Base-by-base conservation (phyloP, 495 filamentous ascomycete species). In the Talaromyces adpressus region DNA sequence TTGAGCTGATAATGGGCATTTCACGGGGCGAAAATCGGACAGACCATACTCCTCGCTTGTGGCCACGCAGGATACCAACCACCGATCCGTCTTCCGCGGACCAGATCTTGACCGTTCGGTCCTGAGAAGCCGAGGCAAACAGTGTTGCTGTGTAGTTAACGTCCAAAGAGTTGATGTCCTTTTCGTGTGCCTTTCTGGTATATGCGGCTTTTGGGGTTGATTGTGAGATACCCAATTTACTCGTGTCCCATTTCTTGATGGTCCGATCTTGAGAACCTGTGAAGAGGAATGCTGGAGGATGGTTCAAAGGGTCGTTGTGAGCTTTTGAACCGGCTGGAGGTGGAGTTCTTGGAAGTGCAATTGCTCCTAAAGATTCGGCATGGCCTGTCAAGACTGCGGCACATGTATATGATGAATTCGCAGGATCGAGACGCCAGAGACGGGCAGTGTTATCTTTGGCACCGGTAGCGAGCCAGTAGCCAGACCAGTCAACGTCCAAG, bases 81-180 rank as follows among this genome's bases (percentile, higher is more conserved):
- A 89, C 85, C 65, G 96, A 90, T n/a, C 95, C 91, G 63, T 91
- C 89, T 67, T 93, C 89, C 9, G 86, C 79, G 16, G 91, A 90
- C 91, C 92, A 98, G 57, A 99, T 96, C 77, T 98, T 98, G 64
- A 97, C 91, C 0, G 91, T 95, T 60, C 90, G 88, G 73, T 99
- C 94, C 73, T 98, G 94, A 11, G 93, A 97, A 39, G 94, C 94
- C 0, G 93, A 96, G 12, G 95, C 94, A 72, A 98, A 97, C 1
- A 96, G 73, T 16, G 82, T 79, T 14, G 83, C 83, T 14, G 81
- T 79, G 25, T 86, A 82, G 66, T 88, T 89, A 36, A 93, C 80
- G 62, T 94, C 91, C 18, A 99, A 79, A 4, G 94, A 91, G 67
- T 99, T 99, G 77, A 99, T 99, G 66, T 99, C 94, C 68, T 98